A percentile compares a stretch with the other conserved stretches of the same genome.
phyloP scores from a whole-genome alignment of 106 monocot genomes.

The Dendrobium catenatum region DNA sequence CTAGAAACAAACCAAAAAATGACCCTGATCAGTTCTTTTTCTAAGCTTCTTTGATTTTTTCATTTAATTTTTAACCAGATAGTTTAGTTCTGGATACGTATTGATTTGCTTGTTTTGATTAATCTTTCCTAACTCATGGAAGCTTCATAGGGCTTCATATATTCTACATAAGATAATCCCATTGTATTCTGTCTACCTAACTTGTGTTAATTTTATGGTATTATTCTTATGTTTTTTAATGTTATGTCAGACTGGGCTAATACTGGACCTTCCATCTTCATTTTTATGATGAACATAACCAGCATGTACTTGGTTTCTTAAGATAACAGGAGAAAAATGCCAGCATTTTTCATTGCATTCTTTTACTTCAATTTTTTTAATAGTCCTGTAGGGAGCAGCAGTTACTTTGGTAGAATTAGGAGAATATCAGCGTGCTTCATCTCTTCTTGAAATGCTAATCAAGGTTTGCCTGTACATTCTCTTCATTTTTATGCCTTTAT shows the following conservation, averaged over 20 bases:
- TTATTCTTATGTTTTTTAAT: background rate
- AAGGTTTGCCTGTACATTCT: conserved; percentile 32
- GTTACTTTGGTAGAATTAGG: conserved; percentile 71
- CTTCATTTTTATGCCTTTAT: background rate
- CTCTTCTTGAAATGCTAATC: conserved; percentile 65
- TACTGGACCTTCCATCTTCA: background rate
- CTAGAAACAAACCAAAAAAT: too few relatives aligned
- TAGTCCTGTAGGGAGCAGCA: conserved; percentile 61
- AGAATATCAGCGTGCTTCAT: conserved; percentile 60
- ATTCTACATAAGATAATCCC: background rate
- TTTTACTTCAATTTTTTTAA: conserved; percentile 4
- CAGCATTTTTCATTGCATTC: background rate
- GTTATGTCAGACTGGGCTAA: background rate
- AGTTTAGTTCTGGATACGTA: too few relatives aligned
- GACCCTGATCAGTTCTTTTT: too few relatives aligned
- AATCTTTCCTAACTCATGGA: background rate
- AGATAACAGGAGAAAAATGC: background rate
- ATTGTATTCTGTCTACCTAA: background rate
- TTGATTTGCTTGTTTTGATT: too few relatives aligned
- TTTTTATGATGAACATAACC: background rate
- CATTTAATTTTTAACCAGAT: too few relatives aligned
- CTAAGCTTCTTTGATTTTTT: too few relatives aligned
- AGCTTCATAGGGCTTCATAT: background rate
- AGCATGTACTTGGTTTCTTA: too few relatives aligned
- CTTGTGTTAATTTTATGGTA: too few relatives aligned